A percentile compares a stretch with the other conserved stretches of the same genome.
These are phyloP conservation scores for Botrytis pseudocinerea DNA, from an alignment of 2,329 filamentous ascomycete genomes.

Conservation along the genomic window DNA sequence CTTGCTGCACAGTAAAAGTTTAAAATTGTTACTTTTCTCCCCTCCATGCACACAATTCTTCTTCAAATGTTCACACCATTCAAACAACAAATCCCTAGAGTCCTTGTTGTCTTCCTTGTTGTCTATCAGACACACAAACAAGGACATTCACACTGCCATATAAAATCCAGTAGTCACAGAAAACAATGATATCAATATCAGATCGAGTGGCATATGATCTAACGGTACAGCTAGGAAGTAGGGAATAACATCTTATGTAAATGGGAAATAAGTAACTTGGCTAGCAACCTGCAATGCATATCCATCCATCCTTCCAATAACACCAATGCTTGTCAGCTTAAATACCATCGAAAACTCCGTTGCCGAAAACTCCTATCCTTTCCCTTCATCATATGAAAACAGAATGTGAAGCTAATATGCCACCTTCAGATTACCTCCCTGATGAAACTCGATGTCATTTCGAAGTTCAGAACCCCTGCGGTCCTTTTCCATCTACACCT, in stretches of 20 bases:
- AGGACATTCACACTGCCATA: not conserved
- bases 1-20: not conserved
- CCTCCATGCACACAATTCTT: not conserved
- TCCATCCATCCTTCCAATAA: slow-evolving; percentile 4
- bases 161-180: not conserved
- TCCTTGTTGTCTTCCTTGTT: too few relatives aligned
- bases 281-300: slow-evolving; percentile 13
- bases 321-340: slow-evolving; percentile 20
- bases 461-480: slow-evolving; percentile 33
- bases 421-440: not conserved
- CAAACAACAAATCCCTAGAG: not conserved
- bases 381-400: not conserved
- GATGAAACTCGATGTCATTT: not conserved
- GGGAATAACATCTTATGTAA: slow-evolving; percentile 2
- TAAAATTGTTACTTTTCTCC: not conserved
- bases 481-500: slow-evolving; percentile 46
- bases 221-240: slow-evolving; percentile 5
- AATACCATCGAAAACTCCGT: slow-evolving; percentile 3
- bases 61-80: not conserved
- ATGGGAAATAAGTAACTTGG: not conserved
- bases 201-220: slow-evolving; percentile 19
- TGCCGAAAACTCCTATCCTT: slow-evolving; percentile 16
- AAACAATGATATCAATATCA: not conserved
- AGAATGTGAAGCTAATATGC: not conserved
- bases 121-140: not conserved